These are phyloP conservation scores for Heteromeles arbutifolia DNA, from an alignment of 306 rosid species.

Conservation along the genomic window DNA sequence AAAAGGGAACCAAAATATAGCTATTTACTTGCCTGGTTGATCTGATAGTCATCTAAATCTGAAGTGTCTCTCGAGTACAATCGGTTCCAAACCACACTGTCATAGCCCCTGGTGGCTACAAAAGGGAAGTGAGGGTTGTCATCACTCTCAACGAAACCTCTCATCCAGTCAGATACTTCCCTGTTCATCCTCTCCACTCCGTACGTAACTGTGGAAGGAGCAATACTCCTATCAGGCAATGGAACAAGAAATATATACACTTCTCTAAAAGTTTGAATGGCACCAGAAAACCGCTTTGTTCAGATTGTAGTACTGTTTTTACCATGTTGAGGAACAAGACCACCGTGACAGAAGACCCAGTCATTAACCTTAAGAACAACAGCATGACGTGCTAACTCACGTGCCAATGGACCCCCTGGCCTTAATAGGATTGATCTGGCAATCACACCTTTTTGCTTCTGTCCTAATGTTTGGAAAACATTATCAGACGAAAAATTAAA, in stretches of 20 bases:
- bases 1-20: neutral
- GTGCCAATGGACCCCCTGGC: slow-evolving; percentile 77
- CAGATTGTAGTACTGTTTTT: slow-evolving; percentile 20
- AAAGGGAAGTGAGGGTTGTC: slow-evolving; percentile 45
- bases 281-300: slow-evolving; percentile 1
- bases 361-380: slow-evolving; percentile 91
- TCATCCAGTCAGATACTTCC: slow-evolving; percentile 92
- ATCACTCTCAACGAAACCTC: slow-evolving; percentile 43
- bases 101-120: slow-evolving; percentile 85
- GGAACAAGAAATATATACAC: slow-evolving; percentile 15
- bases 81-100: slow-evolving; percentile 95
- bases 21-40: slow-evolving; percentile 47
- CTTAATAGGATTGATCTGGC: slow-evolving; percentile 78
- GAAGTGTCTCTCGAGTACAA: slow-evolving; percentile 73
- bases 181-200: slow-evolving; percentile 79
- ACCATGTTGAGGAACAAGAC: slow-evolving; percentile 99
- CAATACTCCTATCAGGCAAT: slow-evolving; percentile 25
- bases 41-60: slow-evolving; percentile 50
- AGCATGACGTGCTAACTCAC: slow-evolving; percentile 67
- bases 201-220: slow-evolving; percentile 54
- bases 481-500: slow-evolving; percentile 29
- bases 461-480: slow-evolving; percentile 57
- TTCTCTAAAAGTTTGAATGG: slow-evolving; percentile 14
- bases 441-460: slow-evolving; percentile 89
- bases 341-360: slow-evolving; percentile 98